Percentiles rank a stretch among this genome's conserved stretches.
phyloP scores from a whole-genome alignment of 768 basidiomycete genomes.

The Cystofilobasidium capitatum region DNA sequence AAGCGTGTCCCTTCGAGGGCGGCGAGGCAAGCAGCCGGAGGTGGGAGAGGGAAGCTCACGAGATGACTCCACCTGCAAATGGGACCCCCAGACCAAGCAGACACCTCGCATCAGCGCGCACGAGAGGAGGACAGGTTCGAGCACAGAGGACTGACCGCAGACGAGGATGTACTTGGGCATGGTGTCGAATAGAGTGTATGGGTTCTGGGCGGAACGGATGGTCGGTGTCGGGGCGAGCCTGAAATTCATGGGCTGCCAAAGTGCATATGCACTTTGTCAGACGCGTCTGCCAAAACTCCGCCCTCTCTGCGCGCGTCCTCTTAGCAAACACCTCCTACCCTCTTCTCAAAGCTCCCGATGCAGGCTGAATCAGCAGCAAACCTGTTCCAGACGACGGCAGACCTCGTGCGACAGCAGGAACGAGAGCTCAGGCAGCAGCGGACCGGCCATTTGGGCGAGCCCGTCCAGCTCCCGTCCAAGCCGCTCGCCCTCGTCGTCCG shows the following conservation, averaged over 20 bases:
- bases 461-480: slow-evolving; percentile 65
- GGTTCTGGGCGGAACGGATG: neutral
- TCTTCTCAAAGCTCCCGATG: slow-evolving; percentile 32
- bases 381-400: slow-evolving; percentile 63
- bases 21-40: neutral
- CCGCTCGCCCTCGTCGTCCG: slow-evolving; percentile 60
- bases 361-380: slow-evolving; percentile 45
- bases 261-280: too few relatives aligned
- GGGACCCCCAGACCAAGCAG: neutral
- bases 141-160: slow-evolving; percentile 47
- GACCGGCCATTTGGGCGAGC: slow-evolving; percentile 62
- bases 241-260: too few relatives aligned
- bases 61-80: slow-evolving; percentile 63
- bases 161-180: slow-evolving; percentile 97
- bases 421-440: slow-evolving; percentile 54
- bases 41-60: slow-evolving; percentile 28
- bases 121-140: neutral
- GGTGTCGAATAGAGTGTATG: neutral
- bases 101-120: neutral
- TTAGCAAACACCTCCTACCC: neutral
- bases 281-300: neutral
- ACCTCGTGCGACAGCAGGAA: slow-evolving; percentile 56
- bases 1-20: too few relatives aligned
- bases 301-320: neutral
- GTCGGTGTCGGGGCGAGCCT: neutral